These are phyloP conservation scores for Clitocybe nebularis DNA, from an alignment of 1,284 basidiomycete species.

Conservation along the genomic window DNA sequence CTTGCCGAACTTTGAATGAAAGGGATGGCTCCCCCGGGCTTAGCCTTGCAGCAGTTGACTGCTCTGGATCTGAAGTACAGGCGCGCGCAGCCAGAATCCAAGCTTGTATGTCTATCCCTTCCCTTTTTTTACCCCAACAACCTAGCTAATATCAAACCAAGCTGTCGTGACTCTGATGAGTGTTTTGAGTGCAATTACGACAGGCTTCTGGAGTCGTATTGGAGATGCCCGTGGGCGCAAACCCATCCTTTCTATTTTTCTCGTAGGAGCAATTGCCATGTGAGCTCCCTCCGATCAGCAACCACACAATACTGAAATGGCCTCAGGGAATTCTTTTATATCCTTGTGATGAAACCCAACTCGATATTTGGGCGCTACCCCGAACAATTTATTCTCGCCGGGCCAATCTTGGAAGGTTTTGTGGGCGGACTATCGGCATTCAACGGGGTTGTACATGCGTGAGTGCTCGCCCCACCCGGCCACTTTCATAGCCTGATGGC, in stretches of 20 bases:
- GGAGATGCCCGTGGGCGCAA: conserved; percentile 46
- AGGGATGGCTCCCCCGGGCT: conserved; percentile 19
- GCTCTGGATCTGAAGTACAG: conserved; percentile 32
- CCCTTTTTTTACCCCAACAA: neutral
- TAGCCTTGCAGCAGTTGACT: conserved; percentile 21
- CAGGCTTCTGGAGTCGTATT: conserved; percentile 47
- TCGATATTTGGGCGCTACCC: conserved; percentile 38
- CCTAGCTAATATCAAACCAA: conserved; percentile 15
- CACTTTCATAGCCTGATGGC: neutral
- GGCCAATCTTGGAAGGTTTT: conserved; percentile 45
- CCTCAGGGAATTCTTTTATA: conserved; percentile 41
- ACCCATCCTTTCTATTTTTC: conserved; percentile 37
- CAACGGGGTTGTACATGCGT: conserved; percentile 51
- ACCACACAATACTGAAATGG: neutral
- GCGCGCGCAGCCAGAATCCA: conserved; percentile 42
- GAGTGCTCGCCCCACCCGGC: conserved; percentile 13
- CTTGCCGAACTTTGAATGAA: conserved; percentile 30
- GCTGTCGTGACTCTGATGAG: conserved; percentile 48
- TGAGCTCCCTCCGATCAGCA: conserved; percentile 19
- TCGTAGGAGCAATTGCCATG: conserved; percentile 43
- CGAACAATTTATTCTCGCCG: conserved; percentile 41
- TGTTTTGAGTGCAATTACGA: conserved; percentile 43
- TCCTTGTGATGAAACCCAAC: conserved; percentile 40
- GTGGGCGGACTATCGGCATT: conserved; percentile 48
- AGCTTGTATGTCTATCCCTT: conserved; percentile 29